Evolutionary conservation across 2,329 filamentous ascomycete species (phyloP), one percentile per base, ranked within the genome.

Genomic region (Leptographium galeiforme): DNA sequence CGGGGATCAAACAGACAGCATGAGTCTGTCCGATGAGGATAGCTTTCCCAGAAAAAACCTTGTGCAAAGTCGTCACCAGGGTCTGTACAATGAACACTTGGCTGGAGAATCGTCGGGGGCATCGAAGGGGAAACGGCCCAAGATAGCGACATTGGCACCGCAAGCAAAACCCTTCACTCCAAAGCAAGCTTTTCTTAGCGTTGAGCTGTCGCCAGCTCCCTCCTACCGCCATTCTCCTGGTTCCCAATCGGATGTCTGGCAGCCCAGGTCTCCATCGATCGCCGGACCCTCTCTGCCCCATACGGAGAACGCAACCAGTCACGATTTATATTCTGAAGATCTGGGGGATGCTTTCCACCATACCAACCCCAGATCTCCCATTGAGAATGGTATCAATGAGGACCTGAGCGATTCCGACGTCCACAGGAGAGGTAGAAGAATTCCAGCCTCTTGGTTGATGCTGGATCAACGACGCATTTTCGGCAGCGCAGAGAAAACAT

Each of bases 361-460:
- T 34, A 39, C 34, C 8, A 14, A 14, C 36, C 32, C 12, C 7
- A 41, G 10, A 7, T 33, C 54, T 19, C 56, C 53, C 1, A 25
- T 34, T 13, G 59, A 61, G 4, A 30, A 51, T 13, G 36, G 8
- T 2, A 44, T 12, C 0, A 48, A 49, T 4, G 62, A 60, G n/a
- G 66, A 68, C 11, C 66, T 66, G 39, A 71, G 66, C 50, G 73
- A 72, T 4, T 66, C 67, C 2, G 71, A 76, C 30, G 61, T 67
- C 13, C 64, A 63, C 10, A 63, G 61, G 19, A 67, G 70, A 53
- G 68, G 68, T 39, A 73, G 66, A 51, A 70, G 71, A 51, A 78
- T 84, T 46, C 81, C 81, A 41, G 81, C 81, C n/a, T 85, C 81
- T 7, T 84, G 81, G 76, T 70, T 84, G 53, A 74, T 81, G 44